Conservation (phyloP, 768 basidiomycete genomes). For the Pluteus cervinus region DNA sequence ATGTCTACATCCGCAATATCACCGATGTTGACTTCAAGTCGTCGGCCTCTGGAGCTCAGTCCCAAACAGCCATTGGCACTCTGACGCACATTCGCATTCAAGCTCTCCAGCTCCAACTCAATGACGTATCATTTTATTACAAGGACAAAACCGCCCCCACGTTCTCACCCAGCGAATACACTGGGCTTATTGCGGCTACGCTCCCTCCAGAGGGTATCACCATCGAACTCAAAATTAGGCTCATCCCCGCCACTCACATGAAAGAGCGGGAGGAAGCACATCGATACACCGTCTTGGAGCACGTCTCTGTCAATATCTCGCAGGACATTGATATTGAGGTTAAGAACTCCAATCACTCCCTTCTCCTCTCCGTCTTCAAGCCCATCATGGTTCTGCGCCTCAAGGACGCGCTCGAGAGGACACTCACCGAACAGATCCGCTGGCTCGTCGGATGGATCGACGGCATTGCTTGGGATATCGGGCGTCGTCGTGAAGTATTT, state of each 20-base stretch:
- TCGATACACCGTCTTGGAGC: conserved; percentile 56
- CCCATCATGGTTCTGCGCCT: conserved; percentile 54
- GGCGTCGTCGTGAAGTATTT: conserved; percentile 55
- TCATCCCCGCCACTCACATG: conserved; percentile 46
- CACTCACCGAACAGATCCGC: conserved; percentile 50
- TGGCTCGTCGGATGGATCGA: conserved; percentile 48
- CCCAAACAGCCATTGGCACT: conserved; percentile 50
- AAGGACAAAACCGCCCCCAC: conserved; percentile 48
- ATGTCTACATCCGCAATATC: conserved; percentile 67
- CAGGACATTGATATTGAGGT: conserved; percentile 51
- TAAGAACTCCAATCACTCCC: conserved; percentile 56
- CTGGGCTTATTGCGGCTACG: conserved; percentile 54
- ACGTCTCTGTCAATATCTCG: conserved; percentile 45
- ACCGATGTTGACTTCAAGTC: conserved; percentile 47
- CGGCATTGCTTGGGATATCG: conserved; percentile 52
- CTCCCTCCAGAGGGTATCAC: conserved; percentile 66
- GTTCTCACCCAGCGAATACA: conserved; percentile 50
- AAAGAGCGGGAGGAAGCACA: conserved; percentile 36
- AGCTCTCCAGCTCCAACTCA: conserved; percentile 56
- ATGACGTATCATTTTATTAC: conserved; percentile 72
- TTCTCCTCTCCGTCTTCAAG: conserved; percentile 57
- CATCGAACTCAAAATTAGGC: conserved; percentile 58
- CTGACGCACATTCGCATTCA: conserved; percentile 62
- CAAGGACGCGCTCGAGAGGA: conserved; percentile 52
- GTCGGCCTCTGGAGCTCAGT: conserved; percentile 24